A percentile compares a stretch with the other conserved stretches of the same genome.
Evolutionary conservation across 2,329 filamentous ascomycete species (phyloP).

Genomic region (Ploettnerulaceae sp.): DNA sequence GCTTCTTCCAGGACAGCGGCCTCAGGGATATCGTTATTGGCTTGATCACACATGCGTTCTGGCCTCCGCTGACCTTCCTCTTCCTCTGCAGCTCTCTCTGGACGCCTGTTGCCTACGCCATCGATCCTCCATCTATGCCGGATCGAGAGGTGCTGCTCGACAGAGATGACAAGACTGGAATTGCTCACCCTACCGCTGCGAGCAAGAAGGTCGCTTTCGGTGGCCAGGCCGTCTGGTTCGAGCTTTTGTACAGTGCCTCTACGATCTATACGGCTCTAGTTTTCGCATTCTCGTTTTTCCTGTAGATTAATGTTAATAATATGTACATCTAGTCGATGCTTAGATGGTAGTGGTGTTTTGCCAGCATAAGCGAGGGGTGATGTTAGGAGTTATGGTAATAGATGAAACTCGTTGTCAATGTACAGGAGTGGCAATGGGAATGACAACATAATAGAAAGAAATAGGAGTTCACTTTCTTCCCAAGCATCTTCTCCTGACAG

Average conservation of each 20-base stretch:
- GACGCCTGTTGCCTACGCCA: constrained; percentile 56
- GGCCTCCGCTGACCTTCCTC: constrained; percentile 54
- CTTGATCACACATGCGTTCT: constrained; percentile 56
- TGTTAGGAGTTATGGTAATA: too few species aligned
- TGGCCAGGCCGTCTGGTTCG: constrained; percentile 40
- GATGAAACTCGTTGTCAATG: too few species aligned
- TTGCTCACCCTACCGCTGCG: constrained; percentile 42
- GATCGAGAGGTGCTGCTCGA: constrained; percentile 52
- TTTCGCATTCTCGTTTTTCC: too few species aligned
- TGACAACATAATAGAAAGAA: too few species aligned
- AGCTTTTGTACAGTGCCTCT: constrained; percentile 48
- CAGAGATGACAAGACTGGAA: constrained; percentile 48
- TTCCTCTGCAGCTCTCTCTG: constrained; percentile 31
- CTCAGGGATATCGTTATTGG: constrained; percentile 32
- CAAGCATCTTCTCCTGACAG: too few species aligned
- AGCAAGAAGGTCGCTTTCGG: constrained; percentile 42
- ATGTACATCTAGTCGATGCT: too few species aligned
- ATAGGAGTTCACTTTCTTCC: too few species aligned
- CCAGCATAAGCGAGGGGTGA: too few species aligned
- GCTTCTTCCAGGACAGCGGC: constrained; percentile 33
- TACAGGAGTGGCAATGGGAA: too few species aligned
- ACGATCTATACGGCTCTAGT: constrained; percentile 46
- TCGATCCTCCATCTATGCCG: constrained; percentile 54
- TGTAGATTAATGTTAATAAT: too few species aligned
- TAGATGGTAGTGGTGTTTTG: too few species aligned